Evolutionary conservation across 257 asterid species (phyloP), one percentile per base, ranked within the genome.

Genomic region (Mentha longifolia): DNA sequence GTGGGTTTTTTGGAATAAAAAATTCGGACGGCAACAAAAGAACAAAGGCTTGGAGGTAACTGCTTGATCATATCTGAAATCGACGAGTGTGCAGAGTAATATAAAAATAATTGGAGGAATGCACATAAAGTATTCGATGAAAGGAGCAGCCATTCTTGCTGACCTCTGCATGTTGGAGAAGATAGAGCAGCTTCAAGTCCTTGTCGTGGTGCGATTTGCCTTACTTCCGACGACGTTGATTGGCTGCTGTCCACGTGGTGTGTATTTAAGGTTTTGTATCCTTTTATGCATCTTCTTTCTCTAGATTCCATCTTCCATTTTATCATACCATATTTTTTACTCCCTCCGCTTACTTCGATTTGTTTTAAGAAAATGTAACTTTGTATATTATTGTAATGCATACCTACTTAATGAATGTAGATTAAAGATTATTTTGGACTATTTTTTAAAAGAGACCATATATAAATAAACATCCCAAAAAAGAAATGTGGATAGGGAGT

Each of bases 1-100:
- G 69, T 47, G 65, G 68, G 61, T 56, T 63, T 63, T 74, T 20
- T 30, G 37, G 42, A 65, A 71, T 74, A 71, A 12, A 74, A 60
- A 67, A 77, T 16, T 74, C 57, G 87, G 87, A 57, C 87, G 87
- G 87, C 87, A 80, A 72, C 77, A 77, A 77, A 42, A 22, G 6
- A 84, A 72, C 87, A 72, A 71, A 65, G 2, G 59, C 45, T 77
- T 79, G 84, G 75, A 74, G 60, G 61, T 67, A 70, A 70, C 12
- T 51, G 79, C 52, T 67, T 78, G 71, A 74, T 64, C 43, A 54
- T 61, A 75, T 42, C 56, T 70, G 84, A 82, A 77, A 79, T 79
- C 20, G 82, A 82, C 78, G 74, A 82, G 78, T 79, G 68, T 79
- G 76, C 45, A 28, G 0, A 62, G 16, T 41, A 56, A 62, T 78